Evolutionary conservation across 2,329 filamentous ascomycete genomes (phyloP).

Genomic region (Colletotrichum tofieldiae): DNA sequence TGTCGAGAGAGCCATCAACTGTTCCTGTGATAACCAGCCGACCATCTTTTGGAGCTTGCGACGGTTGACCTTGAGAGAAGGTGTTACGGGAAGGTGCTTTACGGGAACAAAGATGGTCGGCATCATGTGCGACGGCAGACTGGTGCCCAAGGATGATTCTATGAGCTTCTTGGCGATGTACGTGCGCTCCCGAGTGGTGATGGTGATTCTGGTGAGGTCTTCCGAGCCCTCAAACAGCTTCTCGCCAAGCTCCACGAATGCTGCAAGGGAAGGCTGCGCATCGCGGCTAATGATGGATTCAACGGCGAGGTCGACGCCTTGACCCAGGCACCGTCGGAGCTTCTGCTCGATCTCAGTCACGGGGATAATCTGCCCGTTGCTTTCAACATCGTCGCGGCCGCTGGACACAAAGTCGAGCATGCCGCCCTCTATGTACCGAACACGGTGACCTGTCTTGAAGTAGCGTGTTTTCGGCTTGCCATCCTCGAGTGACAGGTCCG

Average conservation of each 20-base stretch:
- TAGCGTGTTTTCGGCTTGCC: slow-evolving; percentile 54
- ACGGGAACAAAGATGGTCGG: slow-evolving; percentile 66
- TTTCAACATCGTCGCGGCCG: slow-evolving; percentile 58
- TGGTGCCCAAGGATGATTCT: slow-evolving; percentile 57
- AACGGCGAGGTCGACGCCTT: slow-evolving; percentile 64
- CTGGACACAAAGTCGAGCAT: slow-evolving; percentile 64
- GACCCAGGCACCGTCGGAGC: slow-evolving; percentile 63
- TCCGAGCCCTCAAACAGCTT: slow-evolving; percentile 55
- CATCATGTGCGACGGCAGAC: slow-evolving; percentile 59
- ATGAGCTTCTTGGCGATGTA: slow-evolving; percentile 62
- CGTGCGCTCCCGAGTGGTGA: slow-evolving; percentile 59
- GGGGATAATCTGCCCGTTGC: slow-evolving; percentile 58
- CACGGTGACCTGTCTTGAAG: slow-evolving; percentile 67
- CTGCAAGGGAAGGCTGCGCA: slow-evolving; percentile 59
- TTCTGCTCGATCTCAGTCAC: slow-evolving; percentile 63
- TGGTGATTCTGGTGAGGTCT: slow-evolving; percentile 56
- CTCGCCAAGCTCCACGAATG: slow-evolving; percentile 66
- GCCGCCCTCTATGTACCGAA: slow-evolving; percentile 64
- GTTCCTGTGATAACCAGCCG: slow-evolving; percentile 57
- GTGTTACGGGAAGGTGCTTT: slow-evolving; percentile 63
- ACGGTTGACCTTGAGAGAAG: slow-evolving; percentile 66
- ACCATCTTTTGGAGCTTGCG: slow-evolving; percentile 63
- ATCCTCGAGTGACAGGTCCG: slow-evolving; percentile 44
- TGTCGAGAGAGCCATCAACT: slow-evolving; percentile 60
- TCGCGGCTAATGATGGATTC: slow-evolving; percentile 64